Conservation (phyloP, 2,329 filamentous ascomycete species). For the Penicillium hordei region DNA sequence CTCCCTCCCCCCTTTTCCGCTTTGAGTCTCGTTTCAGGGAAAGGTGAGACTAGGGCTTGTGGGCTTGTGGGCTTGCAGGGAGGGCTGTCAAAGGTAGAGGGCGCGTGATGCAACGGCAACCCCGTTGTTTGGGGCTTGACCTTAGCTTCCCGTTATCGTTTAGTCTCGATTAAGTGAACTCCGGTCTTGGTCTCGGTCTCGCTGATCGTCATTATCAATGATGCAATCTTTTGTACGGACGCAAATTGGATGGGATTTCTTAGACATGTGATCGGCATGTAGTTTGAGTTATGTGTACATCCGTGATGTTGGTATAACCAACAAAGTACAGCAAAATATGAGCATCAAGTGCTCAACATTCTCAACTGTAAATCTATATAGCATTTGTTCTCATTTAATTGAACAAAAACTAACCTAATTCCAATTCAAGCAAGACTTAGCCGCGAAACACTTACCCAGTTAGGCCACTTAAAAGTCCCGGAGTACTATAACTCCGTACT, state of each 20-base stretch:
- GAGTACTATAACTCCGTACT: background rate
- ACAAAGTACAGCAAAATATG: background rate
- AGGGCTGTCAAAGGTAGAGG: background rate
- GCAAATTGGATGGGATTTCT: background rate
- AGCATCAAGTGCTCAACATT: background rate
- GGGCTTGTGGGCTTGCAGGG: background rate
- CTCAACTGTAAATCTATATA: background rate
- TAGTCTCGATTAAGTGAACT: background rate
- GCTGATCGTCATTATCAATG: background rate
- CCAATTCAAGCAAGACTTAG: background rate
- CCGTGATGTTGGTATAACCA: background rate
- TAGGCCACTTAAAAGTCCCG: background rate
- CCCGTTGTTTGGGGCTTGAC: conserved; percentile 2
- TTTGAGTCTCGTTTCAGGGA: conserved; percentile 8
- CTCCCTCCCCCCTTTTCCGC: background rate
- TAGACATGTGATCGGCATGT: background rate
- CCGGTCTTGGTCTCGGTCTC: background rate
- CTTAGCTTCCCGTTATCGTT: background rate
- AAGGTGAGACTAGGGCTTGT: conserved; percentile 2
- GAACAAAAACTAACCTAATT: background rate
- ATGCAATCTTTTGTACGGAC: background rate
- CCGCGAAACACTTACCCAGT: background rate
- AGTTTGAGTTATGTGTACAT: background rate
- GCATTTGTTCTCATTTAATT: background rate
- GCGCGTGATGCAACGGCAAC: conserved; percentile 1